Conservation (phyloP, 257 asterid genomes). For the Salvia splendens region DNA sequence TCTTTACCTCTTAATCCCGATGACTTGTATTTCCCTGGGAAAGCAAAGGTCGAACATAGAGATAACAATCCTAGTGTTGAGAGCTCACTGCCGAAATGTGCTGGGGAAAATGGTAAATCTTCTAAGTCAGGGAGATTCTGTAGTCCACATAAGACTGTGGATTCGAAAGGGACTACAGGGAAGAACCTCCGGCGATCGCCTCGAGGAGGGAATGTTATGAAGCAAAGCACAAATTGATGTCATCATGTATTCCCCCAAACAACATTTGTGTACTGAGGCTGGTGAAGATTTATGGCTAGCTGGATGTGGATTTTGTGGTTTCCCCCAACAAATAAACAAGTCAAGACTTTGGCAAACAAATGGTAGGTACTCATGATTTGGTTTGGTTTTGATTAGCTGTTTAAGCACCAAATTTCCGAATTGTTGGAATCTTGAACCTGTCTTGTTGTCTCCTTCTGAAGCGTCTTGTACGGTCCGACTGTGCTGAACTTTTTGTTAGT, state of each 20-base stretch:
- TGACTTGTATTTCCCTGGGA: conserved; percentile 40
- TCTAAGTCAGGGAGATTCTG: conserved; percentile 11
- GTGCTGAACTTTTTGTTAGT: neutral
- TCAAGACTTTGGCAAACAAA: neutral
- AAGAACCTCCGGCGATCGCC: conserved; percentile 31
- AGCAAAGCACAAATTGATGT: conserved; percentile 28
- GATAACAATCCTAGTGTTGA: conserved; percentile 16
- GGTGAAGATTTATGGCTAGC: conserved; percentile 9
- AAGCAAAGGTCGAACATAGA: conserved; percentile 25
- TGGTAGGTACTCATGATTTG: neutral
- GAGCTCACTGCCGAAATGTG: conserved; percentile 13
- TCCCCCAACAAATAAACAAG: neutral
- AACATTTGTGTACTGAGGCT: neutral
- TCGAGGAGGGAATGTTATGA: conserved; percentile 25
- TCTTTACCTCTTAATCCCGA: conserved; percentile 41
- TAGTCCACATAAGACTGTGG: conserved; percentile 31
- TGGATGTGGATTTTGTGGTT: neutral
- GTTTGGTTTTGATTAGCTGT: neutral
- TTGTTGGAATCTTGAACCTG: neutral
- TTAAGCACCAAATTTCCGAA: neutral
- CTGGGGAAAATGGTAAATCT: conserved; percentile 20
- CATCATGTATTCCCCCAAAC: conserved; percentile 1
- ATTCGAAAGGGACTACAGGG: conserved; percentile 16
- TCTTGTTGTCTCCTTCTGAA: neutral
- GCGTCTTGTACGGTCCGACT: neutral